Base-by-base conservation (phyloP, 2,329 filamentous ascomycete genomes). In the Stachybotrys chartarum region DNA sequence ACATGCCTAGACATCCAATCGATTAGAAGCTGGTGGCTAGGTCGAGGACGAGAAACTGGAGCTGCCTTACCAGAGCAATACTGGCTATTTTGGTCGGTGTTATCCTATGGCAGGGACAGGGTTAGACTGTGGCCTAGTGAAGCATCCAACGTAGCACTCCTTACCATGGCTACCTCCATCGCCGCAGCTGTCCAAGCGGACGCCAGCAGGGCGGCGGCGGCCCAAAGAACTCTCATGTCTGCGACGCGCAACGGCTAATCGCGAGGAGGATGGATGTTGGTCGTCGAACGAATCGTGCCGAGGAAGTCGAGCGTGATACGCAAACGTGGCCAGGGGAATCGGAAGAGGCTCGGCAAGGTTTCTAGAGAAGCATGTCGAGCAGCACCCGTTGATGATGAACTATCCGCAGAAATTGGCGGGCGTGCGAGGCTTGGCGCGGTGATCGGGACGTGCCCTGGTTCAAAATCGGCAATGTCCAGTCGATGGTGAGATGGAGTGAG, bases 51-150 rank as follows among this genome's bases (percentile, higher is more conserved):
- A 30, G 8, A 16, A 14, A 14, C 4, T 30, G 11, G n/a, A 32
- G 42, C 7, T n/a, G 35, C 62, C 75, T 56, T 69, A 82, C 79
- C 83, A 55, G 82, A 78, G 76, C 93, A 97, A 82, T 87, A 83
- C 75, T 96, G 89, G 66, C 85, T 80, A 67, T 93, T 88, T 42
- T 86, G 81, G 53, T 89, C 83, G 55, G 85, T 83, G 68, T 94
- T 81, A 70, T 90, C 87, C 90, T 95, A 60, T 44, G 60, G 35
- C 18, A 6, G 31, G 51, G 55, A 35, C 30, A 55, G 14, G 42
- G 55, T 69, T 60, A 69, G 65, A 56, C 57, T 56, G 51, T 50
- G 53, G 46, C 44, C 42, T 52, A 44, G 35, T n/a, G 31, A n/a
- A 14, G 17, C 18, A 47, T 16, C 16, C 35, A 18, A 47, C 10